Conservation (phyloP, 495 filamentous ascomycete genomes). For the Monascus purpureus region DNA sequence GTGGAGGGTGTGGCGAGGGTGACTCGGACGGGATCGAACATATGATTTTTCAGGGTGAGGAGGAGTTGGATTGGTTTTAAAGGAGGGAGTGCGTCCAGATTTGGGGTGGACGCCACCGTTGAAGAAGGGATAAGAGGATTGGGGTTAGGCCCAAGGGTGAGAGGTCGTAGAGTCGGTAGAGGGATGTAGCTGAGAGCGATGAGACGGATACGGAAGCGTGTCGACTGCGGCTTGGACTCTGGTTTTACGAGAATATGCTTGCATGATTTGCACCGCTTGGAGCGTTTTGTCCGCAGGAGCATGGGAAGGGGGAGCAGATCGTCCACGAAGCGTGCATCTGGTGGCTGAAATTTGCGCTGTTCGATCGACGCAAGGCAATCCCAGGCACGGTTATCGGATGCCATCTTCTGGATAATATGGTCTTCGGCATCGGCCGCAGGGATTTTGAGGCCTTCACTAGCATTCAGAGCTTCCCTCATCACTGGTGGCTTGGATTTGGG, state of each 20-base stretch:
- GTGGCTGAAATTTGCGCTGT: constrained; percentile 38
- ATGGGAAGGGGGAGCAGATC: constrained; percentile 67
- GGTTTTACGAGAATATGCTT: constrained; percentile 91
- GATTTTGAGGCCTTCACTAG: constrained; percentile 53
- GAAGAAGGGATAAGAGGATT: constrained; percentile 7
- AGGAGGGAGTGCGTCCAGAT: constrained; percentile 42
- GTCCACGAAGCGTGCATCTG: constrained; percentile 39
- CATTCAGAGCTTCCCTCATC: constrained; percentile 65
- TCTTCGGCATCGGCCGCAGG: constrained; percentile 36
- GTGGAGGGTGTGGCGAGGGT: constrained; percentile 72
- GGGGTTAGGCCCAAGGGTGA: constrained; percentile 28
- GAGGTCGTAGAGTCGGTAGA: constrained; percentile 52
- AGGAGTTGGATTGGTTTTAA: constrained; percentile 66
- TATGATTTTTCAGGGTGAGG: constrained; percentile 80
- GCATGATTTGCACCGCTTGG: constrained; percentile 83
- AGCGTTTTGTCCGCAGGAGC: constrained; percentile 77
- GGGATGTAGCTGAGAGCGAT: constrained; percentile 86
- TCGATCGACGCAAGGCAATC: constrained; percentile 35
- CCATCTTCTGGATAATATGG: constrained; percentile 26
- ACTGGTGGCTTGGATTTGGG: constrained; percentile 47
- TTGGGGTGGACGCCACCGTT: constrained; percentile 11
- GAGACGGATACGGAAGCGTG: constrained; percentile 77
- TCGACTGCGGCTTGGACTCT: constrained; percentile 76
- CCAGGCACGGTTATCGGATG: constrained; percentile 35
- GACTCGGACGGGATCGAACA: constrained; percentile 80